Evolutionary conservation across 2,329 filamentous ascomycete species (phyloP).

Genomic region (Aspergillus brasiliensis): DNA sequence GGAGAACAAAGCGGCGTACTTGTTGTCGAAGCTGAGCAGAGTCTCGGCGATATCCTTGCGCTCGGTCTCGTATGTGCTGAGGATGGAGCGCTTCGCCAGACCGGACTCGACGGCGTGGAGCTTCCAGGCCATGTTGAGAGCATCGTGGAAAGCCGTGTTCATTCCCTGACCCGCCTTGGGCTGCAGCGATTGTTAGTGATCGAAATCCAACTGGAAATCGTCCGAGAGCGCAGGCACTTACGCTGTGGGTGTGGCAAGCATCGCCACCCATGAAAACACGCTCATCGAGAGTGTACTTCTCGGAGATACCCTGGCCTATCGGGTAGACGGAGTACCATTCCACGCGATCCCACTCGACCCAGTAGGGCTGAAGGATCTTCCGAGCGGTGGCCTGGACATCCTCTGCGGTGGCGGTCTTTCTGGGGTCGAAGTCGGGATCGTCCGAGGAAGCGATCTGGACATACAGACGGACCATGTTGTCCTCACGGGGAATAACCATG

Average conservation of each 20-base stretch:
- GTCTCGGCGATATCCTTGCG: slow-evolving; percentile 82
- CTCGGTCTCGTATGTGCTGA: slow-evolving; percentile 85
- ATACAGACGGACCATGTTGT: slow-evolving; percentile 54
- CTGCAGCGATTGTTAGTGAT: slow-evolving; percentile 24
- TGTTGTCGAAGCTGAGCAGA: slow-evolving; percentile 81
- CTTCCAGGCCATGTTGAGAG: slow-evolving; percentile 93
- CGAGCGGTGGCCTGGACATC: slow-evolving; percentile 61
- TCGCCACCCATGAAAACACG: slow-evolving; percentile 68
- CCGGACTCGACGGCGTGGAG: slow-evolving; percentile 86
- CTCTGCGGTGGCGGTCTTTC: slow-evolving; percentile 61
- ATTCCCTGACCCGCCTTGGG: slow-evolving; percentile 68
- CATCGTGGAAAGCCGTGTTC: slow-evolving; percentile 64
- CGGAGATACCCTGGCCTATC: slow-evolving; percentile 67
- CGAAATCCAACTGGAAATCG: no score
- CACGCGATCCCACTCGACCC: slow-evolving; percentile 63
- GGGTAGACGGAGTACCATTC: slow-evolving; percentile 69
- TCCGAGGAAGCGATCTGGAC: slow-evolving; percentile 64
- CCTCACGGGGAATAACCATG: slow-evolving; percentile 61
- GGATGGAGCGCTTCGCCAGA: slow-evolving; percentile 72
- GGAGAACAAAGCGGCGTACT: slow-evolving; percentile 88
- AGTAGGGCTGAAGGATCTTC: slow-evolving; percentile 62
- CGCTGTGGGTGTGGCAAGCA: slow-evolving; percentile 64
- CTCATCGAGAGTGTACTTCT: slow-evolving; percentile 65
- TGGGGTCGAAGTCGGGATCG: slow-evolving; percentile 62
- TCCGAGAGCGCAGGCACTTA: no score